Evolutionary conservation across 352 stramenopile species (phyloP).

Genomic region (Pelagophyceae sp.): DNA sequence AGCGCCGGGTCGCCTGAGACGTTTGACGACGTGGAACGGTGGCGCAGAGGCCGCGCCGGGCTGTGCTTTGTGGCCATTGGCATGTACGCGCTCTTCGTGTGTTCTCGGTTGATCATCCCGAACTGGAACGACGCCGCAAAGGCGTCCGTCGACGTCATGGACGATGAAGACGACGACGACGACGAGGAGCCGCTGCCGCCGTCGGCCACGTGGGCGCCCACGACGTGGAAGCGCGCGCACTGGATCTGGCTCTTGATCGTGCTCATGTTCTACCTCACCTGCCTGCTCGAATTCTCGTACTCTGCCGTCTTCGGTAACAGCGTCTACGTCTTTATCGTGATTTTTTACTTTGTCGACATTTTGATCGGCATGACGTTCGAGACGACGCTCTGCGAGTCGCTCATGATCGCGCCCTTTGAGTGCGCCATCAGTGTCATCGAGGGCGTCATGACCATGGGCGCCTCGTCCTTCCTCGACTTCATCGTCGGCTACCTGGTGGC

Average conservation of each 20-base stretch:
- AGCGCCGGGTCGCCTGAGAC: neutral
- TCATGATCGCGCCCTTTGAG: constrained; percentile 76
- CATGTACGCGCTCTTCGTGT: constrained; percentile 61
- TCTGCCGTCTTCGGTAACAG: constrained; percentile 75
- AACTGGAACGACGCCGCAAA: constrained; percentile 52
- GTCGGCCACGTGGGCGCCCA: constrained; percentile 35
- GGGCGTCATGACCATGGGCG: constrained; percentile 85
- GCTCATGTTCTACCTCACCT: constrained; percentile 71
- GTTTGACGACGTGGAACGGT: constrained; percentile 51
- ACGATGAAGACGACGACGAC: constrained; percentile 42
- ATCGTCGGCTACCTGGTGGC: constrained; percentile 85
- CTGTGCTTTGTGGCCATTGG: constrained; percentile 65
- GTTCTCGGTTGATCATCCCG: constrained; percentile 61
- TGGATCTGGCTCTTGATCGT: constrained; percentile 69
- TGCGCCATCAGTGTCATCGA: constrained; percentile 77
- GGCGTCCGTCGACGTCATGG: constrained; percentile 26
- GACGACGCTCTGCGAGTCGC: constrained; percentile 71
- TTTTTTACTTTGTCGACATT: constrained; percentile 76
- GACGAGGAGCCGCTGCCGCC: constrained; percentile 35
- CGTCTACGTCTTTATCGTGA: constrained; percentile 75
- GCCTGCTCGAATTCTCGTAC: constrained; percentile 93
- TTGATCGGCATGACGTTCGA: constrained; percentile 68
- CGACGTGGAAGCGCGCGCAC: constrained; percentile 77
- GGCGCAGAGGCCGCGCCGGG: constrained; percentile 71
- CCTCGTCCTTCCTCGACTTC: constrained; percentile 87